Conservation (phyloP, 2,329 filamentous ascomycete genomes). For the Incumbomyces lentus region DNA sequence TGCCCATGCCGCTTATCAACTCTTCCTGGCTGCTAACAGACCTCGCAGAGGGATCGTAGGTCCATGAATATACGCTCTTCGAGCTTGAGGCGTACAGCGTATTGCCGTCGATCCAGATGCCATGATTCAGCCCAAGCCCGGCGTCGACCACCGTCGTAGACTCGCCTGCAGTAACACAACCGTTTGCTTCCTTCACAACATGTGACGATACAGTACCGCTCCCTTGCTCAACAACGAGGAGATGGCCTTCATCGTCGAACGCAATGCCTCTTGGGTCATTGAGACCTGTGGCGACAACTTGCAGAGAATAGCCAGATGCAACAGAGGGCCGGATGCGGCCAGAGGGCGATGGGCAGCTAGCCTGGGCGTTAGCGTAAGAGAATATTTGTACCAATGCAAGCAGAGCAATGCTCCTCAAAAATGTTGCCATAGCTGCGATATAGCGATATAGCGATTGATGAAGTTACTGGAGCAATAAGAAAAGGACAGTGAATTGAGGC, state of each 20-base stretch:
- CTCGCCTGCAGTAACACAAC: conserved; percentile 20
- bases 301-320: conserved; percentile 24
- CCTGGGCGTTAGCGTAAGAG: conserved; percentile 2
- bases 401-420: neutral
- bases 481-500: neutral
- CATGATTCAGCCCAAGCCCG: conserved; percentile 35
- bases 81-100: conserved; percentile 47
- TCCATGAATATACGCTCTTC: conserved; percentile 52
- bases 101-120: conserved; percentile 40
- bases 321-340: conserved; percentile 18
- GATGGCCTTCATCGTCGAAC: conserved; percentile 38
- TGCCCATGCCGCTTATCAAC: conserved; percentile 52
- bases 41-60: conserved; percentile 48
- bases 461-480: no score
- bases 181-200: conserved; percentile 28
- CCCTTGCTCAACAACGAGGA: conserved; percentile 40
- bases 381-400: neutral
- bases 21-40: conserved; percentile 39
- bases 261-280: conserved; percentile 36
- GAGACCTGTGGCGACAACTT: conserved; percentile 38
- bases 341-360: conserved; percentile 17
- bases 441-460: no score
- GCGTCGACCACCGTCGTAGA: conserved; percentile 10
- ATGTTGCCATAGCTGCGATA: neutral
- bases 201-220: conserved; percentile 28